These are phyloP conservation scores for Pelargonium myrrhifolium DNA, from an alignment of 441 rosid genomes.

Conservation along the genomic window DNA sequence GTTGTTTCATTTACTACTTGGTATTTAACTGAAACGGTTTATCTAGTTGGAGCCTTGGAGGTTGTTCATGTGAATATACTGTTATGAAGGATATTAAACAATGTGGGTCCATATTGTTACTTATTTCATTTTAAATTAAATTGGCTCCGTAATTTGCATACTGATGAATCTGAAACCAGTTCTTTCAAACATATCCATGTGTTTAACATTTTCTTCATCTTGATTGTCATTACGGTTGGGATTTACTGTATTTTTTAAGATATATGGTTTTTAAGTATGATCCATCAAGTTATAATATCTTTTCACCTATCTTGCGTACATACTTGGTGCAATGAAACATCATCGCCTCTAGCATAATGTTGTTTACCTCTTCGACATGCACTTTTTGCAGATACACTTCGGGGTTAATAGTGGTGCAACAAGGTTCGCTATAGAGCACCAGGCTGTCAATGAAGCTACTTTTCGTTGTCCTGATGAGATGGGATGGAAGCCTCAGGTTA, in stretches of 20 bases:
- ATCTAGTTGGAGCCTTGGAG: no score
- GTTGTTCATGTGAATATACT: neutral
- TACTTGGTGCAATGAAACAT: neutral
- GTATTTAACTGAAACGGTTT: neutral
- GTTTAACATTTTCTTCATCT: neutral
- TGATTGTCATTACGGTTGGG: neutral
- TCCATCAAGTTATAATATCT: neutral
- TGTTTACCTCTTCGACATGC: neutral
- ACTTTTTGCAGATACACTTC: constrained; percentile 55
- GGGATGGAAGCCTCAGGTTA: constrained; percentile 99
- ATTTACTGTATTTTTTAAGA: no score
- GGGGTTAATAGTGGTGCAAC: constrained; percentile 95
- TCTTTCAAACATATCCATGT: neutral
- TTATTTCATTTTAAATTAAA: neutral
- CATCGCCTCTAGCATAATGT: neutral
- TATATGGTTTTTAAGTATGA: no score
- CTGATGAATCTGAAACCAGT: neutral
- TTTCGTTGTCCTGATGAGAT: constrained; percentile 92
- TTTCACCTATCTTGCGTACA: neutral
- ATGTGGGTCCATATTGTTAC: neutral
- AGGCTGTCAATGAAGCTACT: constrained; percentile 95
- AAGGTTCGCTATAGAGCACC: constrained; percentile 75
- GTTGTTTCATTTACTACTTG: neutral
- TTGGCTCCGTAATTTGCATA: neutral
- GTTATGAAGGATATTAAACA: neutral